Conservation (phyloP, 1,284 basidiomycete species). For the Sporisorium graminicola region DNA sequence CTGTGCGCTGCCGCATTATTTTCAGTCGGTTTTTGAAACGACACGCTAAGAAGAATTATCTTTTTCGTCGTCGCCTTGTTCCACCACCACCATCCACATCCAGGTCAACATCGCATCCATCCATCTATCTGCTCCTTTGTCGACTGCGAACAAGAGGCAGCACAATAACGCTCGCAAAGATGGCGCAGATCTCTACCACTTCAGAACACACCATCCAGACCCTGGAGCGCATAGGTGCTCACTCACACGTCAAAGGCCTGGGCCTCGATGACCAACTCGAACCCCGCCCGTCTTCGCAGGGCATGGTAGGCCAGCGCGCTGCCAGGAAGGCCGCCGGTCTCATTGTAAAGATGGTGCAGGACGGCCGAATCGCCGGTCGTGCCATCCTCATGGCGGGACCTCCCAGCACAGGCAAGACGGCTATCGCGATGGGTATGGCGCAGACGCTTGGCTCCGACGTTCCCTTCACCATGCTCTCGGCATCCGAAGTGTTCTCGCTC, state of each 20-base stretch:
- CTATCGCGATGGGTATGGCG: slow-evolving; percentile 95
- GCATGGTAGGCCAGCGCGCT: slow-evolving; percentile 95
- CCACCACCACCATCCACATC: slow-evolving; percentile 8
- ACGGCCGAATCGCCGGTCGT: slow-evolving; percentile 91
- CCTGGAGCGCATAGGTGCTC: slow-evolving; percentile 66
- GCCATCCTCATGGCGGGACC: slow-evolving; percentile 97
- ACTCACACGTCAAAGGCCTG: slow-evolving; percentile 72
- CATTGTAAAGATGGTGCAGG: slow-evolving; percentile 97
- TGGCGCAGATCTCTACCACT: slow-evolving; percentile 63
- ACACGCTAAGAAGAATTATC: not conserved
- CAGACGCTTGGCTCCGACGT: slow-evolving; percentile 93
- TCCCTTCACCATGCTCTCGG: slow-evolving; percentile 96
- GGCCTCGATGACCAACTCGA: slow-evolving; percentile 91
- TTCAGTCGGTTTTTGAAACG: not conserved
- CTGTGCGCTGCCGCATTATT: slow-evolving; percentile 7
- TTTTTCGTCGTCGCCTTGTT: not conserved
- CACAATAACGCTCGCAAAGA: slow-evolving; percentile 8
- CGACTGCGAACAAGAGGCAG: not conserved
- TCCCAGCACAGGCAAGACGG: slow-evolving; percentile 95
- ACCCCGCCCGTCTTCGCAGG: slow-evolving; percentile 85
- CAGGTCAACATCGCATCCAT: slow-evolving; percentile 12
- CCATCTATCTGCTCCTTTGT: slow-evolving; percentile 17
- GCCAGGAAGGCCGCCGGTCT: slow-evolving; percentile 96
- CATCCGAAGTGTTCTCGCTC: slow-evolving; percentile 95
- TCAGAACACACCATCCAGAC: slow-evolving; percentile 62